Evolutionary conservation across 2,329 filamentous ascomycete species (phyloP), one percentile per base, ranked within the genome.

Genomic region (Penicillium sumatraense): DNA sequence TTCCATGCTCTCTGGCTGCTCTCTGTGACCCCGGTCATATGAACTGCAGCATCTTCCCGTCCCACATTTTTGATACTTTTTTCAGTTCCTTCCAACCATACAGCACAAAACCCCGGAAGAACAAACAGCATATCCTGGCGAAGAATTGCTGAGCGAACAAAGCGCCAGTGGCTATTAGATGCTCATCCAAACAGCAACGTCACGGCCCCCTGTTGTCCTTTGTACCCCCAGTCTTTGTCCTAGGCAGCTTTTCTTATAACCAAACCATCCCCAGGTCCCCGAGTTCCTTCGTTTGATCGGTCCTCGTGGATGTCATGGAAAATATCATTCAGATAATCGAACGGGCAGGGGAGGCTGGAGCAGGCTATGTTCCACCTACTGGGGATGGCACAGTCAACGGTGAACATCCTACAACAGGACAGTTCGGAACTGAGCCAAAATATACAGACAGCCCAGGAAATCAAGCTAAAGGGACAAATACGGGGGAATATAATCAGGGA

Each of bases 191-290:
- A 31, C 27, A 49, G 24, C 35, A n/a, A 31, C 44, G 31, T 48
- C 41, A 49, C 14, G 46, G 51, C 42, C 51, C 51, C 51, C 42
- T 13, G 35, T 40, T 44, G 11, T 35, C 51, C 20, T 49, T 48
- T 42, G 45, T 48, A 20, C 27, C 42, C 10, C 14, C 41, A 1
- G 20, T 53, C 36, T 42, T 42, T 42, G 27, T 49, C 27, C 18
- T 11, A 18, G 18, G 13, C 38, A 26, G 6, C 16, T 23, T 33
- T 46, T 46, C 42, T 46, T 23, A 31, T 21, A 46, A 31, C 14
- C 14, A 9, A 9, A 20, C n/a, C 16, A 21, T 13, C 42, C 16
- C 26, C 26, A 11, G 18, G 16, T 41, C 21, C 21, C 16, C n/a
- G 9, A 23, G 2, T 27, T 35, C 14, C 16, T 14, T 6, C 21